A percentile compares a stretch with the other conserved stretches of the same genome.
phyloP scores from a whole-genome alignment of 805 yeast species.

The Yamadazyma takamatsuzukensis region DNA sequence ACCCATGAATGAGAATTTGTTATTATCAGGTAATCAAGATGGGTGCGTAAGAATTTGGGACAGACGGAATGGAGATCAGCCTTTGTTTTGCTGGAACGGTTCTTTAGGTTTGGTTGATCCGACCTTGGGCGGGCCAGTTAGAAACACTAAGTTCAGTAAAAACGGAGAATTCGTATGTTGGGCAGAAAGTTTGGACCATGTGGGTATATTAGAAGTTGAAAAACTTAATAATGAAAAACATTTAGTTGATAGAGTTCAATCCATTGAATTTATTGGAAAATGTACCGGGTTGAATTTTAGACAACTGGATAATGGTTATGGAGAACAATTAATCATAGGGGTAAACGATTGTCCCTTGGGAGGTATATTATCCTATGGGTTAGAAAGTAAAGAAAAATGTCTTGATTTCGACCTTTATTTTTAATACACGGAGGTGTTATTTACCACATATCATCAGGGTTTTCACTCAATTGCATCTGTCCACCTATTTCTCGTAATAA shows the following conservation, averaged over 20 bases:
- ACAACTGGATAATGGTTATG: constrained; percentile 38
- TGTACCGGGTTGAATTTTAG: constrained; percentile 53
- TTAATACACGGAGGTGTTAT: constrained; percentile 6
- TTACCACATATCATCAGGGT: constrained; percentile 43
- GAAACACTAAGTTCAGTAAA: constrained; percentile 49
- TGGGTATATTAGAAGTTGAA: constrained; percentile 43
- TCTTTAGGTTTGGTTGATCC: constrained; percentile 21
- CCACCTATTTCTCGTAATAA: constrained; percentile 38
- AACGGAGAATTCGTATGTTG: constrained; percentile 45
- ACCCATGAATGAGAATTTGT: constrained; percentile 31
- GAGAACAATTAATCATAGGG: constrained; percentile 51
- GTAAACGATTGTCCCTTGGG: constrained; percentile 55
- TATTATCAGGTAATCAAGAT: constrained; percentile 62
- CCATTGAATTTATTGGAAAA: constrained; percentile 54
- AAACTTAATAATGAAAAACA: constrained; percentile 18
- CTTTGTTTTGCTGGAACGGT: constrained; percentile 33
- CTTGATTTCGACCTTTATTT: constrained; percentile 40
- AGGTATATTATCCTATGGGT: constrained; percentile 49
- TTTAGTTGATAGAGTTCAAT: constrained; percentile 32
- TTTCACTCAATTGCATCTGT: constrained; percentile 30
- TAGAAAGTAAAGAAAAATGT: constrained; percentile 30
- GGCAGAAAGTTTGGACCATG: constrained; percentile 60
- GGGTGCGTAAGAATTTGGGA: constrained; percentile 55
- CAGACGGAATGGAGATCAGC: constrained; percentile 29
- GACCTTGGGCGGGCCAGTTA: constrained; percentile 44